These are phyloP conservation scores for Phytophthora cajani DNA, from an alignment of 352 stramenopile species.

Conservation along the genomic window DNA sequence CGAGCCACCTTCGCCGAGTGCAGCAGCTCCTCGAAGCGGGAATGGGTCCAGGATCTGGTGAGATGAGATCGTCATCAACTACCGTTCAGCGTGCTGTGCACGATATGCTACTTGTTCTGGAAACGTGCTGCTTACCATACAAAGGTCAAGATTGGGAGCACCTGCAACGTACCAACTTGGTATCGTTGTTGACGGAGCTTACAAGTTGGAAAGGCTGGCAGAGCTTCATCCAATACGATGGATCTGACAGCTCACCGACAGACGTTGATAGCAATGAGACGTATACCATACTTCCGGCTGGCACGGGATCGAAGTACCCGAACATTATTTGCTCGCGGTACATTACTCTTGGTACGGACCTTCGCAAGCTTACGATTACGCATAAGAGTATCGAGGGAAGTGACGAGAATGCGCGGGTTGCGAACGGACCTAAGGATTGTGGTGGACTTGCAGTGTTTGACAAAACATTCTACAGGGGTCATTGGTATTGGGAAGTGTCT, in stretches of 20 bases:
- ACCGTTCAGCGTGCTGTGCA: slow-evolving; percentile 64
- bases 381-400: slow-evolving; percentile 39
- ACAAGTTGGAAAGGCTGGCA: slow-evolving; percentile 84
- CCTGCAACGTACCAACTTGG: slow-evolving; percentile 64
- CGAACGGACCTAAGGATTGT: not conserved
- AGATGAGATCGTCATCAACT: slow-evolving; percentile 24
- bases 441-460: slow-evolving; percentile 77
- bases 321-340: slow-evolving; percentile 76
- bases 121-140: slow-evolving; percentile 85
- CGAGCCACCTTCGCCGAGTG: slow-evolving; percentile 46
- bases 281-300: slow-evolving; percentile 64
- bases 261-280: slow-evolving; percentile 45
- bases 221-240: slow-evolving; percentile 61
- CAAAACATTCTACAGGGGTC: slow-evolving; percentile 59
- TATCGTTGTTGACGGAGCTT: slow-evolving; percentile 72
- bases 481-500: slow-evolving; percentile 87
- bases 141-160: slow-evolving; percentile 63
- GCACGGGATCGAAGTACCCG: slow-evolving; percentile 58
- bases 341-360: slow-evolving; percentile 70
- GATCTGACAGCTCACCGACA: slow-evolving; percentile 39
- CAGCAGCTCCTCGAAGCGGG: slow-evolving; percentile 40
- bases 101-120: slow-evolving; percentile 77
- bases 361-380: slow-evolving; percentile 65
- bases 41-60: slow-evolving; percentile 2
- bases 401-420: slow-evolving; percentile 7